phyloP scores from a whole-genome alignment of 1,284 basidiomycete species.

The Earliella scabrosa region DNA sequence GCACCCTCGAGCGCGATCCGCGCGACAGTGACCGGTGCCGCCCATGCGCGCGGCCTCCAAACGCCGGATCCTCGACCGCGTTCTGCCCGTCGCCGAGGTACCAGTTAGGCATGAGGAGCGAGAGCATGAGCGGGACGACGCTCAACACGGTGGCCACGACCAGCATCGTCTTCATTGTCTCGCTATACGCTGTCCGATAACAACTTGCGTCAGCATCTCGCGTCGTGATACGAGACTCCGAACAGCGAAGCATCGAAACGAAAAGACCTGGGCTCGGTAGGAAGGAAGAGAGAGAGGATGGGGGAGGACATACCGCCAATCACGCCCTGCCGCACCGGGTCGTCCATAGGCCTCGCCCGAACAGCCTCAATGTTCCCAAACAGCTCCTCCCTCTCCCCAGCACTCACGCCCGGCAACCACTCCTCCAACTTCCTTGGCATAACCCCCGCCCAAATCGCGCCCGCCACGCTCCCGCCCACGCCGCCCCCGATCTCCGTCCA shows the following conservation, averaged over 20 bases:
- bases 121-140: constrained; percentile 31
- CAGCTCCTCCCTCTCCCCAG: constrained; percentile 41
- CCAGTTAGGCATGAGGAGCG: constrained; percentile 34
- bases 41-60: constrained; percentile 5
- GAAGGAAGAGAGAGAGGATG: neutral
- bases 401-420: constrained; percentile 50
- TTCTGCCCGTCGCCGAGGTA: constrained; percentile 37
- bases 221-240: neutral
- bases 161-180: constrained; percentile 58
- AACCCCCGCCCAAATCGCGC: constrained; percentile 61
- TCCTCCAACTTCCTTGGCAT: constrained; percentile 62
- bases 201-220: neutral
- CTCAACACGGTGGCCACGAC: constrained; percentile 40
- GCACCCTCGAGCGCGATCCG: neutral
- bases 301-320: constrained; percentile 45
- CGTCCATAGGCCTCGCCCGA: constrained; percentile 48
- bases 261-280: neutral
- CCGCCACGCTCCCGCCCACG: constrained; percentile 69
- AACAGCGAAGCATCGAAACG: neutral
- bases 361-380: constrained; percentile 57
- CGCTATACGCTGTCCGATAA: constrained; percentile 47
- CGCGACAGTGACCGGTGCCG: constrained; percentile 1
- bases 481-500: constrained; percentile 81
- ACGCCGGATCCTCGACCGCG: constrained; percentile 29
- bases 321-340: constrained; percentile 62